These are phyloP conservation scores for Penicillium frequentans DNA, from an alignment of 2,329 filamentous ascomycete species.

Conservation along the genomic window DNA sequence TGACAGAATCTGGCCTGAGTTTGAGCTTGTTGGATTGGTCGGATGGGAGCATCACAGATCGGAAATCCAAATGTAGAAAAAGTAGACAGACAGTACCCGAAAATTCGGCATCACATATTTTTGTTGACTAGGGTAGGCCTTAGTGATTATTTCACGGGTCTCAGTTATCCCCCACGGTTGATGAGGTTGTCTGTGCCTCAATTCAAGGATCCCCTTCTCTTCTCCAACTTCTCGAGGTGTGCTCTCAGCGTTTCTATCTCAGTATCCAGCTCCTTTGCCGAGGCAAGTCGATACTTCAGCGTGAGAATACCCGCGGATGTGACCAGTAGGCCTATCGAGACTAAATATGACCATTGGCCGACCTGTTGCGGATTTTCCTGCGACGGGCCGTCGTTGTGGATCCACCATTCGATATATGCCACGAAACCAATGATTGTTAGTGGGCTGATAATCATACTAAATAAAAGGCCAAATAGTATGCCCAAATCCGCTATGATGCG, in stretches of 20 bases:
- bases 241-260: conserved; percentile 27
- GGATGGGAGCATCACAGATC: too few species aligned
- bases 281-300: conserved; percentile 28
- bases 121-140: background rate
- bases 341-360: conserved; percentile 32
- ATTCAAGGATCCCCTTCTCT: conserved; percentile 8
- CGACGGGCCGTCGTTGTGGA: conserved; percentile 28
- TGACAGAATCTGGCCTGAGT: too few species aligned
- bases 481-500: conserved; percentile 13
- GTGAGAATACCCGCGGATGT: conserved; percentile 29
- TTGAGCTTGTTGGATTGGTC: too few species aligned
- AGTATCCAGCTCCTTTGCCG: conserved; percentile 27
- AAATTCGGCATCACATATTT: background rate
- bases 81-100: background rate
- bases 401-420: conserved; percentile 34
- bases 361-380: conserved; percentile 32
- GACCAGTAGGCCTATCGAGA: conserved; percentile 28
- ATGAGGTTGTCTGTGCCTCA: background rate
- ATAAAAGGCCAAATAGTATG: conserved; percentile 19
- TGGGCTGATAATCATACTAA: conserved; percentile 33
- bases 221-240: conserved; percentile 12
- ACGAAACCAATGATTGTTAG: conserved; percentile 33
- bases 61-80: background rate
- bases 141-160: background rate
- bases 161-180: background rate